These are phyloP conservation scores for Phytophthora kernoviae DNA, from an alignment of 352 stramenopile species.

Conservation along the genomic window DNA sequence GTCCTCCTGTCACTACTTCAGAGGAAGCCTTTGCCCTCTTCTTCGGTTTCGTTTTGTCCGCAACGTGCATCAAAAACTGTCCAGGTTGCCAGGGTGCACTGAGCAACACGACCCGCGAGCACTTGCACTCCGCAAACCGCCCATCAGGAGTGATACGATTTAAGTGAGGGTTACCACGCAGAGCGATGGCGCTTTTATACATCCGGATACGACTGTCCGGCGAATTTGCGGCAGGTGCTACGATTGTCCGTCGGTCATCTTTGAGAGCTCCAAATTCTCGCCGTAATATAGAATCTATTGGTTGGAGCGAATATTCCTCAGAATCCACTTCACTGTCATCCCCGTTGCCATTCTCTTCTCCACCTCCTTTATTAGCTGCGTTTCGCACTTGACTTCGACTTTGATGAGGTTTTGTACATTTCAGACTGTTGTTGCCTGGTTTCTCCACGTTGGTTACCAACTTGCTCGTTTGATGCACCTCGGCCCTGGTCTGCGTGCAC, in stretches of 20 bases:
- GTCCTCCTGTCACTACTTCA: not conserved
- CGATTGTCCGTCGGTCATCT: constrained; percentile 22
- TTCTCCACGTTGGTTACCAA: too few species aligned
- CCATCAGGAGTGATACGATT: constrained; percentile 67
- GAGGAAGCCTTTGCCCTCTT: constrained; percentile 29
- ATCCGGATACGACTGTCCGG: constrained; percentile 21
- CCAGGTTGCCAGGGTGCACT: constrained; percentile 52
- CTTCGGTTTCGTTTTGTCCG: constrained; percentile 50
- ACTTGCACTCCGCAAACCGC: constrained; percentile 71
- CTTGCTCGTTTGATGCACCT: not conserved
- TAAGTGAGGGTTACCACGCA: constrained; percentile 56
- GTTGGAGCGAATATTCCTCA: constrained; percentile 33
- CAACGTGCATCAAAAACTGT: constrained; percentile 66
- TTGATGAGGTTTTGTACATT: too few species aligned
- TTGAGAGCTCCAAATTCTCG: constrained; percentile 30
- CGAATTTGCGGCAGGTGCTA: constrained; percentile 5
- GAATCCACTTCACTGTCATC: constrained; percentile 1
- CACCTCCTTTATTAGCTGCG: not conserved
- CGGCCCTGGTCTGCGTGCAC: not conserved
- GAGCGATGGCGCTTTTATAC: constrained; percentile 34
- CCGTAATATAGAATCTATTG: constrained; percentile 35
- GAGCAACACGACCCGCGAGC: constrained; percentile 64
- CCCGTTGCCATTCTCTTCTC: constrained; percentile 1
- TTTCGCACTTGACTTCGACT: constrained; percentile 2
- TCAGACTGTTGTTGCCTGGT: too few species aligned